Percentiles rank a stretch among this genome's conserved stretches.
phyloP scores from a whole-genome alignment of 148 eudicot genomes.

The Chenopodium album region DNA sequence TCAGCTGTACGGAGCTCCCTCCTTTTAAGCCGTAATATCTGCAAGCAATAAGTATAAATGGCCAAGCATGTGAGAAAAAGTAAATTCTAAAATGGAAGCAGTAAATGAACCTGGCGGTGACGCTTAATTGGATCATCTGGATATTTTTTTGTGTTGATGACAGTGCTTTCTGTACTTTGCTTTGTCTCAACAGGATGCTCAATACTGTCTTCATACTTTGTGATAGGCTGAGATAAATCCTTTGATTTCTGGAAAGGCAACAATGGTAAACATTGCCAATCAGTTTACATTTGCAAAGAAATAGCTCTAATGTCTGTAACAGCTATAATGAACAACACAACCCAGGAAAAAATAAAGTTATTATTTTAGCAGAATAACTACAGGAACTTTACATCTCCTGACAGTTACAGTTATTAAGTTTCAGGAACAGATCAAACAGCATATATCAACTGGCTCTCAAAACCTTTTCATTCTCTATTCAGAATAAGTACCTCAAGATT shows the following conservation, averaged over 20 bases:
- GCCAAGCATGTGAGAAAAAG: conserved; percentile 7
- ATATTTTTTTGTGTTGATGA: conserved; percentile 30
- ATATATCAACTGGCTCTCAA: conserved; percentile 2
- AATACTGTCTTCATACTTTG: conserved; percentile 28
- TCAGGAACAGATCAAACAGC: neutral
- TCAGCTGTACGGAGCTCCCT: conserved; percentile 70
- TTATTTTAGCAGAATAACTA: conserved; percentile 7
- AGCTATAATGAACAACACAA: neutral
- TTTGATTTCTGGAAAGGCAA: conserved; percentile 35
- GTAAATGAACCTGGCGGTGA: conserved; percentile 58
- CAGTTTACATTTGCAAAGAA: conserved; percentile 13
- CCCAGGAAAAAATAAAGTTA: neutral
- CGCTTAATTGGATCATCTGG: conserved; percentile 69
- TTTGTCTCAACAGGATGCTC: conserved; percentile 38
- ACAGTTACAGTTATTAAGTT: neutral
- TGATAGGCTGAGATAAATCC: conserved; percentile 38
- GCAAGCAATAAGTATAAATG: conserved; percentile 17
- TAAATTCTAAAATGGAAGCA: conserved; percentile 2
- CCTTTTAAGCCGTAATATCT: conserved; percentile 71
- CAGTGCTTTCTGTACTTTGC: conserved; percentile 36
- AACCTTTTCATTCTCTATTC: conserved; percentile 9
- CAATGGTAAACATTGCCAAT: conserved; percentile 14
- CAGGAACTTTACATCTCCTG: neutral
- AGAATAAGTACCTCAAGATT: conserved; percentile 47
- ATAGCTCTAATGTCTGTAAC: neutral